Base-by-base conservation (phyloP, 306 rosid species). In the Malus domestica region DNA sequence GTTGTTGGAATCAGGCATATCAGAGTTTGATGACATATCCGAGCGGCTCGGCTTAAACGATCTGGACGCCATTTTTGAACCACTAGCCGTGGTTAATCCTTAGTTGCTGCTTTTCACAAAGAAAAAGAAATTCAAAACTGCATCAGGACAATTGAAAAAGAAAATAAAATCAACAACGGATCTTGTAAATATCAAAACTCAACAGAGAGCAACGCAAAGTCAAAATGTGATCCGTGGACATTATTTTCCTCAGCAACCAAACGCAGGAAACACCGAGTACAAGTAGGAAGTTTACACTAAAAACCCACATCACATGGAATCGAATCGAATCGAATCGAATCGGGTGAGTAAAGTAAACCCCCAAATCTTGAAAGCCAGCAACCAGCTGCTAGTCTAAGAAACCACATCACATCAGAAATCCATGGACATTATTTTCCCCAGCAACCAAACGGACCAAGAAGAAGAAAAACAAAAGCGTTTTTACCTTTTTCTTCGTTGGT, bases 31-130 rank as follows among this genome's bases (percentile, higher is more conserved):
- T 11, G 97, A 90, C 33, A 86, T 74, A 84, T 81, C 84, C 18
- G 92, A 90, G 32, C 92, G 83, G 83, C 82, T 92, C 0, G 87
- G 77, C 64, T 82, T 89, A 72, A 89, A 90, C 8, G 90, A 82
- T 79, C 40, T 95, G 6, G 96, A 89, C 0, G 96, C 78, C 98
- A 95, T 95, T 1, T 33, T 84, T 66, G 51, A 85, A 70, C 63
- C 51, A 79, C 40, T 30, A 73, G 25, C 76, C 67, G 76, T 59
- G 42, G 74, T 10, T 15, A 42, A 32, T 13, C 44, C 40, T 45
- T 14, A 72, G 58, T 62, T 61, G 76, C 93, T 88, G 70, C 76
- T 70, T 73, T 83, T 67, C 76, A 40, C 80, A 83, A 66, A 19
- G 33, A 2, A 22, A n/a, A 58, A 45, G 59, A 58, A 67, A 76